These are phyloP conservation scores for Penicillium concentricum DNA, from an alignment of 2,329 filamentous ascomycete genomes.

Conservation along the genomic window DNA sequence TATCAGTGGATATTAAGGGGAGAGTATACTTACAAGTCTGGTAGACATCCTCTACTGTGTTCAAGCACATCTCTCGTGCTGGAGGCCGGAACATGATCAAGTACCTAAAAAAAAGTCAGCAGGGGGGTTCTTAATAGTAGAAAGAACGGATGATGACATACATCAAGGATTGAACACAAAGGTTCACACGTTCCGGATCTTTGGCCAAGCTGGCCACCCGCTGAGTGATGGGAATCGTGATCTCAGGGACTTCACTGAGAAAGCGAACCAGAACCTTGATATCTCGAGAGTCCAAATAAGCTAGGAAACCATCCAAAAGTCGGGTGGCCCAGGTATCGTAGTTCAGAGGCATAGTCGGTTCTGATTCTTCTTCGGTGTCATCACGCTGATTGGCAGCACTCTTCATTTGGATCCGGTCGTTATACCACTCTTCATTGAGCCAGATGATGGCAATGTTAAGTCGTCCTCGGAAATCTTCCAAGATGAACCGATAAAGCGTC, in stretches of 20 bases:
- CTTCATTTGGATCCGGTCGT: conserved; percentile 64
- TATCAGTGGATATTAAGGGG: background rate
- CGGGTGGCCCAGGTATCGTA: conserved; percentile 78
- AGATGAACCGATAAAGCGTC: conserved; percentile 76
- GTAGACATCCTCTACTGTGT: conserved; percentile 60
- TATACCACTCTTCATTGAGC: conserved; percentile 98
- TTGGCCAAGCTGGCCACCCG: conserved; percentile 65
- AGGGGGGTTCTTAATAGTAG: background rate
- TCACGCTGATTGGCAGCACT: conserved; percentile 43
- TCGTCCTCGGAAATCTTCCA: conserved; percentile 86
- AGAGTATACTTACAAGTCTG: conserved; percentile 46
- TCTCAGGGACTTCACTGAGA: conserved; percentile 81
- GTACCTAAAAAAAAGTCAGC: conserved; percentile 42
- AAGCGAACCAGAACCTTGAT: conserved; percentile 81
- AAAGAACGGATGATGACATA: conserved; percentile 35
- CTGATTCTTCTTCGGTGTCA: conserved; percentile 44
- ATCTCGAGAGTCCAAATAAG: conserved; percentile 88
- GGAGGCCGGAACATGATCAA: conserved; percentile 60
- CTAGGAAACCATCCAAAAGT: conserved; percentile 83
- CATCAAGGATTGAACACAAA: conserved; percentile 59
- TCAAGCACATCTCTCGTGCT: conserved; percentile 56
- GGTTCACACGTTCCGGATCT: conserved; percentile 62
- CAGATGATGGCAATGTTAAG: conserved; percentile 90
- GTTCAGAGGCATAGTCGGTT: conserved; percentile 51
- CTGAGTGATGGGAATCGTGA: conserved; percentile 69